Evolutionary conservation across 1,139 yeast species (phyloP).

Genomic region (Pichia sp.): DNA sequence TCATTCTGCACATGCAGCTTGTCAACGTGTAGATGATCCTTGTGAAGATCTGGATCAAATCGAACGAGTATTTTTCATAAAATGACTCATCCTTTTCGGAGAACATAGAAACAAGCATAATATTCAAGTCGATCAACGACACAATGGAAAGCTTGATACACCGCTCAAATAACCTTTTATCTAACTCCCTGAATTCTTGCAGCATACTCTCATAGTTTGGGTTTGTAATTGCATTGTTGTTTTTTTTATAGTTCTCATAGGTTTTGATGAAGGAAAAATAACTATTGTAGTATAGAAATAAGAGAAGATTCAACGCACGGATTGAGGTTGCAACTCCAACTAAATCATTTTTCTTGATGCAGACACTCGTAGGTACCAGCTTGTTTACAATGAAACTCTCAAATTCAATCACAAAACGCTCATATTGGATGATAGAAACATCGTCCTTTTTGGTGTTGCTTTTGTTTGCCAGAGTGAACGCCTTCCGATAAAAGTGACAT

Average conservation of each 20-base stretch:
- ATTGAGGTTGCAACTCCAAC: conserved; percentile 15
- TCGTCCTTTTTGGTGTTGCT: not conserved
- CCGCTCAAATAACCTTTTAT: conserved; percentile 10
- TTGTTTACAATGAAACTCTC: conserved; percentile 18
- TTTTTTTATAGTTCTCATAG: not conserved
- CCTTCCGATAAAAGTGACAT: conserved; percentile 17
- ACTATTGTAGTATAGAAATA: conserved; percentile 15
- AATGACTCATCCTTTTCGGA: conserved; percentile 18
- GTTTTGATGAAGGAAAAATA: conserved; percentile 15
- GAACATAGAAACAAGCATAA: conserved; percentile 18
- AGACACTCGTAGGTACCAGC: conserved; percentile 13
- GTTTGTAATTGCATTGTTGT: not conserved
- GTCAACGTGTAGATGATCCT: conserved; percentile 18
- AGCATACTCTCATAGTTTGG: not conserved
- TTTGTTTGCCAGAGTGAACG: conserved; percentile 16
- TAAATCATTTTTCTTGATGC: conserved; percentile 14
- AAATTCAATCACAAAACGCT: conserved; percentile 20
- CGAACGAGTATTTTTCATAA: conserved; percentile 21
- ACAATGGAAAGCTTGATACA: conserved; percentile 13
- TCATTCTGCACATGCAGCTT: conserved; percentile 14
- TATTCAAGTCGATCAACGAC: conserved; percentile 20
- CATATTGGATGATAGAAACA: conserved; percentile 18
- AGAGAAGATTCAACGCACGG: conserved; percentile 14
- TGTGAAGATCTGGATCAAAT: conserved; percentile 24
- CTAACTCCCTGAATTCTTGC: conserved; percentile 7